Conservation (phyloP, 2,329 filamentous ascomycete species). For the Phialemonium atrogriseum region DNA sequence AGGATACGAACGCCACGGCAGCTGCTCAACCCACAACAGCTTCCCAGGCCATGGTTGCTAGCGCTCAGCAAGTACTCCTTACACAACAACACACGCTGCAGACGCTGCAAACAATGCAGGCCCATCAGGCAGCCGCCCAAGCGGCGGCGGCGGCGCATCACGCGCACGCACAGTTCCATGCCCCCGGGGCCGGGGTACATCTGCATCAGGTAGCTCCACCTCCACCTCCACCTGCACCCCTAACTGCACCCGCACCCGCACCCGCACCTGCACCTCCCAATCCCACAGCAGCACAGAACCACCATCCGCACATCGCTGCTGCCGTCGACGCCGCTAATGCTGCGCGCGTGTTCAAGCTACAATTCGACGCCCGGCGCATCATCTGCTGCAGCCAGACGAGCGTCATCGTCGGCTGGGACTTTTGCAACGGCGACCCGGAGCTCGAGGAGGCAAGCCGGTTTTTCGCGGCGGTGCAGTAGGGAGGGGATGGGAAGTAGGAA, state of each 20-base stretch:
- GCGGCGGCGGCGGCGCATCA: constrained; percentile 12
- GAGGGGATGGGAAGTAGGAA: neutral
- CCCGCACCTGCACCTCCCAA: constrained; percentile 4
- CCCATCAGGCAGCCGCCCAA: constrained; percentile 4
- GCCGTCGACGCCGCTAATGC: constrained; percentile 40
- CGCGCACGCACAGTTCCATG: constrained; percentile 10
- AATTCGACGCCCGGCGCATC: constrained; percentile 89
- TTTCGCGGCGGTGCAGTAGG: constrained; percentile 56
- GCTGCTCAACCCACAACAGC: too few species aligned
- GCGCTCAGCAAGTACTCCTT: too few species aligned
- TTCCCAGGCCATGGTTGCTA: too few species aligned
- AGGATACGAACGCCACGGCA: too few species aligned
- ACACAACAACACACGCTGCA: too few species aligned
- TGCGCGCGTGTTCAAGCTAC: constrained; percentile 82
- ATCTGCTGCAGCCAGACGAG: constrained; percentile 91
- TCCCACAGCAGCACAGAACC: constrained; percentile 6
- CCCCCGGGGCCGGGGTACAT: constrained; percentile 10
- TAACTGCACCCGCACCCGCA: constrained; percentile 5
- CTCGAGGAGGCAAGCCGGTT: constrained; percentile 71
- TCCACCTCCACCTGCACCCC: constrained; percentile 1
- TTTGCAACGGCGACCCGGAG: constrained; percentile 77
- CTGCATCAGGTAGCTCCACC: constrained; percentile 14
- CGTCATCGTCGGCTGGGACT: constrained; percentile 95
- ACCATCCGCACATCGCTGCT: constrained; percentile 11
- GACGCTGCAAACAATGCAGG: too few species aligned